These are phyloP conservation scores for Aspergillus costaricaensis DNA, from an alignment of 2,329 filamentous ascomycete genomes.

Conservation along the genomic window DNA sequence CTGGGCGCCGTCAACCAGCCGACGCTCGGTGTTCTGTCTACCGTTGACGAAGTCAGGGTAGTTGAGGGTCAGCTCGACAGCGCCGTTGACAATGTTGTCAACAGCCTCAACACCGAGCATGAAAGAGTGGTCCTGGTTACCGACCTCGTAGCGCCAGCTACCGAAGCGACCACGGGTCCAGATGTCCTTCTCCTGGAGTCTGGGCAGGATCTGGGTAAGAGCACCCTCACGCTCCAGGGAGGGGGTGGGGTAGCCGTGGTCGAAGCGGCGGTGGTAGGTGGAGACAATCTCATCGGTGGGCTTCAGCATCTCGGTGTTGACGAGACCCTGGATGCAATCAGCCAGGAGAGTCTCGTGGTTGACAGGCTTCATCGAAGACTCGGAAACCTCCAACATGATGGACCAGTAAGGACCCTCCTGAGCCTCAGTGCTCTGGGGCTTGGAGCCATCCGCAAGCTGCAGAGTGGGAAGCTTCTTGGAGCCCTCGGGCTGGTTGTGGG, in stretches of 20 bases:
- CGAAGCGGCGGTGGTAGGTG: conserved; percentile 96
- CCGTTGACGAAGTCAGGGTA: conserved; percentile 95
- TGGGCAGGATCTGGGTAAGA: conserved; percentile 87
- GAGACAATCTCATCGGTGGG: conserved; percentile 92
- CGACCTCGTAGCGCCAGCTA: conserved; percentile 96
- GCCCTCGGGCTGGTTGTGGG: conserved; percentile 88
- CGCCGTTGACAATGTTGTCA: conserved; percentile 85
- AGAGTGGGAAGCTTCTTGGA: conserved; percentile 83
- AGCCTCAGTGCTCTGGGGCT: conserved; percentile 69
- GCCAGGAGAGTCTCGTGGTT: conserved; percentile 79
- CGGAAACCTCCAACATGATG: conserved; percentile 98
- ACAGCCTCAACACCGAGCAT: conserved; percentile 95
- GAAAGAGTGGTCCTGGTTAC: conserved; percentile 97
- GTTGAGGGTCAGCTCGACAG: conserved; percentile 90
- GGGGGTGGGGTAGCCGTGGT: conserved; percentile 97
- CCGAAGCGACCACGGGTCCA: conserved; percentile 95
- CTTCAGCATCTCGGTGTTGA: conserved; percentile 97
- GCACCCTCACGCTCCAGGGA: conserved; percentile 93
- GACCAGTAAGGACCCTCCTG: conserved; percentile 98
- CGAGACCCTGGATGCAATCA: conserved; percentile 91
- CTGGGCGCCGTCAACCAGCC: conserved; percentile 64
- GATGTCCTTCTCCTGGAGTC: conserved; percentile 88
- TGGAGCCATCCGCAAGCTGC: conserved; percentile 82
- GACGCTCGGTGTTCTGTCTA: conserved; percentile 62
- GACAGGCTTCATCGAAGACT: conserved; percentile 93